Base-by-base conservation (phyloP, 768 basidiomycete genomes). In the Xanthoconium stramineum region DNA sequence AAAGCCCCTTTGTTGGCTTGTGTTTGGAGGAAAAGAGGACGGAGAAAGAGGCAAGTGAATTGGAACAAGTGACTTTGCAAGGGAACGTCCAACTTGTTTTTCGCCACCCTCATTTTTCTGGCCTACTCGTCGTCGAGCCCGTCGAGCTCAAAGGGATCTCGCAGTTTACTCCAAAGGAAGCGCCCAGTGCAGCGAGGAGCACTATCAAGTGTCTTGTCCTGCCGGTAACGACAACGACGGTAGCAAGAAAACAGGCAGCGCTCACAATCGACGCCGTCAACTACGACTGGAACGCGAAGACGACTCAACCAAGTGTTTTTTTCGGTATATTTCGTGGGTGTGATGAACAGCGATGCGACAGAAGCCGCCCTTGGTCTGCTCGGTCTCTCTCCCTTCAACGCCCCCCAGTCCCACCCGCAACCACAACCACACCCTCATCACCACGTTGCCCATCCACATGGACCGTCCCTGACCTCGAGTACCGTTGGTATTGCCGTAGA, bases 361-460 rank as follows among this genome's bases (percentile, higher is more conserved):
- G 82, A 83, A 70, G 82, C 82, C 53, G 80, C 80, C 39, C 78
- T 84, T 55, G 82, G 81, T 67, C 73, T 84, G 29, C 77, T 83
- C 57, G 77, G 78, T 64, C 78, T 83, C 47, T 78, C 75, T 42
- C 71, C 74, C 47, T 65, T 69, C 53, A 71, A 71, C 55, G 64
- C 74, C 48, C 67, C 61, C 61, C 67, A 53, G 48, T 62, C 67
- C 43, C 60, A 68, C 58, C 62, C 59, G 35, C 47, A 48, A 11
- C 37, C 37, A 14, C 63, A 66, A 59, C 64, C 57, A 30, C 67
- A 63, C 52, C 38, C 57, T 52, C 62, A 58, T 45, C 62, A 62
- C 52, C 63, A 69, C 62, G 65, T 67, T 64, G 50, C 43, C 42
- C 56, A 61, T 35, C 4, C 65, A 47, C 67, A 67, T 65, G 62